Evolutionary conservation across 2,329 filamentous ascomycete genomes (phyloP).

Genomic region (Ophiostoma montium): DNA sequence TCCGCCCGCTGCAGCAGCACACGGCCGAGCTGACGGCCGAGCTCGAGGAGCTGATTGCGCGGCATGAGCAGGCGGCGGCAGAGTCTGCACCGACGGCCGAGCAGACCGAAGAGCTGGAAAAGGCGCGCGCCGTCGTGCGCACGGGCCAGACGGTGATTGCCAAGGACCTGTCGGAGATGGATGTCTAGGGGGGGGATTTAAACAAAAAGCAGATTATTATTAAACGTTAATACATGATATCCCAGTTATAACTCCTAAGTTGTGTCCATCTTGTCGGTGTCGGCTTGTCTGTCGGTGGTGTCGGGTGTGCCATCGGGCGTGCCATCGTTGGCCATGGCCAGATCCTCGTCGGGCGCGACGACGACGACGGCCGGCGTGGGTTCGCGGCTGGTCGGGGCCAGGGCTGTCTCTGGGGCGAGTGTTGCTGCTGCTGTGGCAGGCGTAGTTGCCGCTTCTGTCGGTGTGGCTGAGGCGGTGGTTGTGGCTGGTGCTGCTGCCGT

Average conservation of each 20-base stretch:
- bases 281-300: background rate
- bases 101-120: slow-evolving; percentile 34
- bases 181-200: background rate
- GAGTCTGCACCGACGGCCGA: slow-evolving; percentile 17
- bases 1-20: slow-evolving; percentile 56
- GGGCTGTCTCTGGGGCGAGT: slow-evolving; percentile 11
- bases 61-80: slow-evolving; percentile 30
- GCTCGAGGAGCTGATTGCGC: slow-evolving; percentile 63
- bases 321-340: slow-evolving; percentile 38
- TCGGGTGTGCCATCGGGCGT: background rate
- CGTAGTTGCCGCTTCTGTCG: background rate
- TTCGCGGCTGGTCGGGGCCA: slow-evolving; percentile 16
- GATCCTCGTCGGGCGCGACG: slow-evolving; percentile 29
- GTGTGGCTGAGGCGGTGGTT: background rate
- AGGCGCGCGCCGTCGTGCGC: slow-evolving; percentile 39
- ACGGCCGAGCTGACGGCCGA: slow-evolving; percentile 58
- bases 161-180: slow-evolving; percentile 10
- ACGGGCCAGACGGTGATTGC: slow-evolving; percentile 30
- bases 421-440: background rate
- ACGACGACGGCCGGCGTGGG: slow-evolving; percentile 18
- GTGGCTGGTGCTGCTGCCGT: background rate
- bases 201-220: background rate
- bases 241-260: slow-evolving; percentile 16
- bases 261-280: slow-evolving; percentile 52
- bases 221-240: slow-evolving; percentile 1